Evolutionary conservation across 169 alveolate species (phyloP), one percentile per base, ranked within the genome.

Genomic region (Plasmodium relictum): DNA sequence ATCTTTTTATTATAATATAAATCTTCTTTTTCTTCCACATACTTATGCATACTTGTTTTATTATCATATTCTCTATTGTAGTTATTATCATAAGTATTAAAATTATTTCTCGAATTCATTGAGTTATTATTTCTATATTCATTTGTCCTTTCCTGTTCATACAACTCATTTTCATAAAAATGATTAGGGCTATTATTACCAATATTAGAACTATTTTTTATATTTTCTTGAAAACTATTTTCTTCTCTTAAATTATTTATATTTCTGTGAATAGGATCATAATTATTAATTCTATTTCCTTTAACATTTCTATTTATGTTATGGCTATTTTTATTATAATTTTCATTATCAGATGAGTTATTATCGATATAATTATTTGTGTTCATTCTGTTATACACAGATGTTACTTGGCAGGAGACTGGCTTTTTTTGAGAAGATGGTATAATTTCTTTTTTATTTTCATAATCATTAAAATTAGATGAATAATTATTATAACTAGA

Each of bases 251-350:
- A 31, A 31, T 31, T 31, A 31, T 31, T 31, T 31, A 3, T 2
- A 31, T 31, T 31, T 31, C 24, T 16, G 12, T 31, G 14, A 54
- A 44, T 48, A 26, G n/a, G 58, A n/a, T 63, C 39, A 39, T 70
- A 56, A 16, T 7, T 54, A 12, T 54, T 22, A 16, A 10, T 54
- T 54, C 6, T 9, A 54, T 54, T 54, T 54, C 63, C 63, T 63
- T 9, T 39, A 1, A 10, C 7, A 26, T 39, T 63, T n/a, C 26
- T 14, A 66, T 37, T 66, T 20, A 20, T 66, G 2, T 31, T 18
- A 66, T 66, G 16, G 5, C 54, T 61, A 42, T 37, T 69, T 42
- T 31, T 62, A 26, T 69, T 78, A 62, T 78, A 50, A 22, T 22
- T 14, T 37, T 50, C 69, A 16, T 65, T 78, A 7, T 44, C 78